Conservation (phyloP, 148 eudicot genomes). For the Rhododendron henanense region DNA sequence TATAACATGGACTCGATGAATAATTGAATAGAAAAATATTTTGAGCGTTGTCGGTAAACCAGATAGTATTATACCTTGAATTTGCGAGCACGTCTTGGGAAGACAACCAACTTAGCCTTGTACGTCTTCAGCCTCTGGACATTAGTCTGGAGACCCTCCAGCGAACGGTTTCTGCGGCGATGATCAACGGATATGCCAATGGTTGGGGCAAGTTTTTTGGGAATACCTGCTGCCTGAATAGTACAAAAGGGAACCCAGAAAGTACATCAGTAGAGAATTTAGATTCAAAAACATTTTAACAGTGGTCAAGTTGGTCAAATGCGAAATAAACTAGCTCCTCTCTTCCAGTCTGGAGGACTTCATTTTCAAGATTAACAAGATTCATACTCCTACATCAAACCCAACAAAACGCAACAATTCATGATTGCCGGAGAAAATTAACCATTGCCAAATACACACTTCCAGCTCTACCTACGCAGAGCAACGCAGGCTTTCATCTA, state of each 20-base stretch:
- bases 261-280: background rate
- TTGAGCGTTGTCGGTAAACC: background rate
- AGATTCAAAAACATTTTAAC: background rate
- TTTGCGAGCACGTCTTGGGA: conserved; percentile 58
- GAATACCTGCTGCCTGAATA: conserved; percentile 63
- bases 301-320: background rate
- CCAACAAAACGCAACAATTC: background rate
- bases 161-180: conserved; percentile 63
- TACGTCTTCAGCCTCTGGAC: conserved; percentile 72
- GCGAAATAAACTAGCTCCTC: background rate
- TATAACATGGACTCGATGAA: background rate
- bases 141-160: conserved; percentile 63
- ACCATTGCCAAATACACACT: background rate
- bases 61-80: conserved; percentile 37
- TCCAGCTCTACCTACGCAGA: background rate
- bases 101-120: conserved; percentile 82
- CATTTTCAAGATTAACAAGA: background rate
- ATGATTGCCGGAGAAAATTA: background rate
- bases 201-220: conserved; percentile 70
- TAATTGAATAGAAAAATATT: background rate
- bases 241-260: background rate
- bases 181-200: conserved; percentile 79
- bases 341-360: no score
- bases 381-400: background rate
- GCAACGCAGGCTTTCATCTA: background rate